Evolutionary conservation across 2,329 filamentous ascomycete genomes (phyloP), one percentile per base, ranked within the genome.

Genomic region (Xylaria sp.): DNA sequence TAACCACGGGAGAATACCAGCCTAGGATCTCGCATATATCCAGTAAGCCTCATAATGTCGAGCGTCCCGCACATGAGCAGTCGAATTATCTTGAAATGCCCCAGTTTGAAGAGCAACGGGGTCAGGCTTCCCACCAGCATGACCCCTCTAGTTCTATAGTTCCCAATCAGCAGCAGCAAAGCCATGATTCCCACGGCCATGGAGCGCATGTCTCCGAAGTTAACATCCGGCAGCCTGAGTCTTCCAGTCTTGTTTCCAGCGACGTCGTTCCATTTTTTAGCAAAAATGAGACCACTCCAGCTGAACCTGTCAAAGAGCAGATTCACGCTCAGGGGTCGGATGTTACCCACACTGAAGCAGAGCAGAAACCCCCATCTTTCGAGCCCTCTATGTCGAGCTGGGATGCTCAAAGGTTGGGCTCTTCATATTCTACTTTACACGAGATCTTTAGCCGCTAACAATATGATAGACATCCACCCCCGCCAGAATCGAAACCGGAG

Each of bases 401-500:
- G 86, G 85, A 89, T 76, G 85, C 87, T 76, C 85, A 87, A 79
- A 83, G 82, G 86, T 88, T 73, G 77, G 81, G 77, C 44, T 28
- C 48, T 8, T 37, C 37, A 34, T 12, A 37, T 39, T 51, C 44
- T 48, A 50, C 23, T 37, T 18, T 20, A 61, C 7, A 15, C 13
- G 15, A 18, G 12, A 18, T n/a, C n/a, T 60, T 12, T 3, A 37
- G 50, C 20, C n/a, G 52, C 72, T 77, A 66, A 76, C 66, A 56
- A n/a, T n/a, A 55, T 41, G 51, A 57, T 73, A 92, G 90, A 78
- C 88, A 90, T 75, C 82, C 90, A 54, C 89, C 90, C 67, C 89
- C 89, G 12, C 65, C 80, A 51, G 81, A 92, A 76, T 93, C 94
- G 5, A 91, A 86, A 77, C 94, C 94, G 9, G 96, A 98, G 84